These are phyloP conservation scores for Talaromyces sp. DNA, from an alignment of 2,329 filamentous ascomycete genomes.

Conservation along the genomic window DNA sequence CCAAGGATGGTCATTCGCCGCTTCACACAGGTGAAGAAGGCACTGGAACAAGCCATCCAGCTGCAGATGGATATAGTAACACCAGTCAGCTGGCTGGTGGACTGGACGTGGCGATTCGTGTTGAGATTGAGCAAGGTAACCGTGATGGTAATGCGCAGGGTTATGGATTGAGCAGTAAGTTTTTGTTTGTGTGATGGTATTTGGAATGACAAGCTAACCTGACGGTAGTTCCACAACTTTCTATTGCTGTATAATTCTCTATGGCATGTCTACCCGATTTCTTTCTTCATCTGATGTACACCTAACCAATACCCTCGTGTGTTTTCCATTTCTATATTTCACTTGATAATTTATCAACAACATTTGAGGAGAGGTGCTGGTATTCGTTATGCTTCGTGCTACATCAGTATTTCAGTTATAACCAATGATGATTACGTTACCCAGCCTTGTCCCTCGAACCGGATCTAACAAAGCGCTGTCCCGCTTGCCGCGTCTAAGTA, in stretches of 20 bases:
- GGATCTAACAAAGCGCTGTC: not conserved
- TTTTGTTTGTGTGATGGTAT: not conserved
- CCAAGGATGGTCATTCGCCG: slow-evolving; percentile 65
- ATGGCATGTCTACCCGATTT: not conserved
- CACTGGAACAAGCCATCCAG: slow-evolving; percentile 74
- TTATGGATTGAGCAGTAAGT: slow-evolving; percentile 49
- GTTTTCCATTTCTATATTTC: not conserved
- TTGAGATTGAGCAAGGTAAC: slow-evolving; percentile 47
- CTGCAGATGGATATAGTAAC: slow-evolving; percentile 53
- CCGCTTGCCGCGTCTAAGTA: not conserved
- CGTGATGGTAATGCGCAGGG: slow-evolving; percentile 43
- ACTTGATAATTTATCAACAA: not conserved
- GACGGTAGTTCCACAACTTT: slow-evolving; percentile 2
- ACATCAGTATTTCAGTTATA: not conserved
- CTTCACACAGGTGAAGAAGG: slow-evolving; percentile 73
- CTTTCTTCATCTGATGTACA: not conserved
- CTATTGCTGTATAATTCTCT: not conserved
- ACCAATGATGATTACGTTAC: not conserved
- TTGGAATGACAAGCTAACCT: not conserved
- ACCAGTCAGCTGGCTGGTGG: slow-evolving; percentile 40
- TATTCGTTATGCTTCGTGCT: not conserved
- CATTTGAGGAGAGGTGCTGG: not conserved
- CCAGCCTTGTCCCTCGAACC: not conserved
- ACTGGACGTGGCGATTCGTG: slow-evolving; percentile 45
- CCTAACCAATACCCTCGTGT: slow-evolving; percentile 9